phyloP scores from a whole-genome alignment of 495 filamentous ascomycete species.

The Trichoderma virens region DNA sequence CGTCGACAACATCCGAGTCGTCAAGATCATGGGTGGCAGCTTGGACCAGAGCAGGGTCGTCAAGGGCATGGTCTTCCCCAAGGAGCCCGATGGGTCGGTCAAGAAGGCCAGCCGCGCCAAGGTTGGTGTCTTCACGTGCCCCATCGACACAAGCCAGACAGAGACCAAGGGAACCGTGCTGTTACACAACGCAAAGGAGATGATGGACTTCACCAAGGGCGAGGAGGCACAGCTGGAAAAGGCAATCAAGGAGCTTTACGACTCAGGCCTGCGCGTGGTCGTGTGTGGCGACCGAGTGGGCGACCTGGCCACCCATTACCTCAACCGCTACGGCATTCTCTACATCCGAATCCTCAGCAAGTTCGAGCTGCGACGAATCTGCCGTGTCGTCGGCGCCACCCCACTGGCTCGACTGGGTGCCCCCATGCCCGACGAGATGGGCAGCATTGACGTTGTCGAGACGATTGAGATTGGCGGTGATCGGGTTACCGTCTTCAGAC shows the following conservation, averaged over 20 bases:
- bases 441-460: constrained; percentile 88
- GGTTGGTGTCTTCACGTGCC: constrained; percentile 93
- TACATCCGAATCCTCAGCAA: constrained; percentile 98
- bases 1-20: constrained; percentile 97
- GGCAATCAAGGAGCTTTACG: constrained; percentile 88
- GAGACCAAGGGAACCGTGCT: constrained; percentile 99
- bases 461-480: constrained; percentile 98
- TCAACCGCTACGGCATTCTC: constrained; percentile 92
- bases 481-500: constrained; percentile 95
- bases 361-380: constrained; percentile 88
- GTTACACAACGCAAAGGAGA: constrained; percentile 93
- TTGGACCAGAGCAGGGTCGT: constrained; percentile 89
- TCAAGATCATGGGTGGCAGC: constrained; percentile 98
- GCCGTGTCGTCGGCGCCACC: constrained; percentile 92
- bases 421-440: constrained; percentile 99
- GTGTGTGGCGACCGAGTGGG: constrained; percentile 86
- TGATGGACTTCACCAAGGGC: constrained; percentile 96
- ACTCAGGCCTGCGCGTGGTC: constrained; percentile 86
- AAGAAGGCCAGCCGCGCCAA: constrained; percentile 90
- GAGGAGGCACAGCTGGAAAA: constrained; percentile 88
- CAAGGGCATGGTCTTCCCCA: constrained; percentile 96
- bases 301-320: constrained; percentile 93
- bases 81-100: constrained; percentile 81
- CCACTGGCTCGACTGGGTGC: constrained; percentile 92
- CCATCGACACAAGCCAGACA: constrained; percentile 91